Evolutionary conservation across 1,139 yeast species (phyloP).

Genomic region (Pneumocystis murina): DNA sequence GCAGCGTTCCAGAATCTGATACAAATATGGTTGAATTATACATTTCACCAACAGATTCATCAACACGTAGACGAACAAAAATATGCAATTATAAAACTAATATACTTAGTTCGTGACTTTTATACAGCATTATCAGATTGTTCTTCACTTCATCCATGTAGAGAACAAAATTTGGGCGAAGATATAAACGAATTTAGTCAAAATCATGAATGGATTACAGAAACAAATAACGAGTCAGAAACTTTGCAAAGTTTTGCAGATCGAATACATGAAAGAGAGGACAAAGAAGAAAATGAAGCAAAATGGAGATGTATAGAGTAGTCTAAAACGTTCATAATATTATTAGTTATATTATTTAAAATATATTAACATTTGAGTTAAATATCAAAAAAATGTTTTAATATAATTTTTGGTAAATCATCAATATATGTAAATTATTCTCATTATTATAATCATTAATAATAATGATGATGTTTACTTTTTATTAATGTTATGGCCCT

Average conservation of each 20-base stretch:
- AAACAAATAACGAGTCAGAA: not conserved
- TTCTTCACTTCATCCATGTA: not conserved
- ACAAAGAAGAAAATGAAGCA: not conserved
- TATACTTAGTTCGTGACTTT: not conserved
- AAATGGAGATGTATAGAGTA: not conserved
- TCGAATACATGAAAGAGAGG: not conserved
- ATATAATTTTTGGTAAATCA: not conserved
- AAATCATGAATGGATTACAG: not conserved
- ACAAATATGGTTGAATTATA: not conserved
- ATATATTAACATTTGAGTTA: not conserved
- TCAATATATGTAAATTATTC: not conserved
- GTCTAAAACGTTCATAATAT: not conserved
- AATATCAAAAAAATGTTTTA: not conserved
- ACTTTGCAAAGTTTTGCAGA: not conserved
- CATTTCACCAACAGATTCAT: not conserved
- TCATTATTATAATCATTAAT: not conserved
- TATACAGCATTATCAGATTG: not conserved
- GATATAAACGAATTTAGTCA: not conserved
- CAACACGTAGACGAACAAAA: not conserved
- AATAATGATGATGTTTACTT: not conserved
- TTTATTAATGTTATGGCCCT: not conserved
- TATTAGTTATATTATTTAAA: not conserved
- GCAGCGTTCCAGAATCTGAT: not conserved
- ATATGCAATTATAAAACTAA: not conserved
- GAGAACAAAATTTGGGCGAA: not conserved